Evolutionary conservation across 805 yeast species (phyloP).

Genomic region (Pichia kluyveri): DNA sequence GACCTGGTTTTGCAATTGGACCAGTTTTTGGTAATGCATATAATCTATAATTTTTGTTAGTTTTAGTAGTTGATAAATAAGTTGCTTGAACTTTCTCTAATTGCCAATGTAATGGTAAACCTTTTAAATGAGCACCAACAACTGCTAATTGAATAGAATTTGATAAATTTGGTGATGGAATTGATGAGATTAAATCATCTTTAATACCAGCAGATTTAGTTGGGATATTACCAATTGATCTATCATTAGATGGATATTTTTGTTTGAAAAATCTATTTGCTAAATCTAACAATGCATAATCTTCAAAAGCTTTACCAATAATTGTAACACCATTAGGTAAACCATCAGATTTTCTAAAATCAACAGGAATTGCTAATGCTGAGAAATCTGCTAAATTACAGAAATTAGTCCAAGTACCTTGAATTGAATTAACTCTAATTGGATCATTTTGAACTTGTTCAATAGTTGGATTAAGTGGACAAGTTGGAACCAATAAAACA

Average conservation of each 20-base stretch:
- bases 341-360: slow-evolving; percentile 71
- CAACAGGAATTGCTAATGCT: slow-evolving; percentile 86
- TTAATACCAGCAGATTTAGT: slow-evolving; percentile 19
- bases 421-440: slow-evolving; percentile 71
- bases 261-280: slow-evolving; percentile 62
- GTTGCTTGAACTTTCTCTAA: slow-evolving; percentile 74
- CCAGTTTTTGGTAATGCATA: slow-evolving; percentile 80
- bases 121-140: slow-evolving; percentile 91
- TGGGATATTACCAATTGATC: slow-evolving; percentile 44
- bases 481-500: slow-evolving; percentile 82
- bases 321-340: slow-evolving; percentile 87
- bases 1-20: slow-evolving; percentile 83
- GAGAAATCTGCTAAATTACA: slow-evolving; percentile 90
- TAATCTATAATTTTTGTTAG: slow-evolving; percentile 62
- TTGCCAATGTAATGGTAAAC: slow-evolving; percentile 92
- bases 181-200: slow-evolving; percentile 36
- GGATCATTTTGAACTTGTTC: slow-evolving; percentile 71
- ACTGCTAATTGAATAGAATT: slow-evolving; percentile 68
- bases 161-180: slow-evolving; percentile 37
- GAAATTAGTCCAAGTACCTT: slow-evolving; percentile 98
- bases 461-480: slow-evolving; percentile 85
- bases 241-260: slow-evolving; percentile 33
- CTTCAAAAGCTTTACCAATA: slow-evolving; percentile 74
- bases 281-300: slow-evolving; percentile 77
- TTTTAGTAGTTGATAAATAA: slow-evolving; percentile 54